Percentiles rank a stretch among this genome's conserved stretches.
These are phyloP conservation scores for Kodamaea neixiangensis DNA, from an alignment of 805 yeast species.

Conservation along the genomic window DNA sequence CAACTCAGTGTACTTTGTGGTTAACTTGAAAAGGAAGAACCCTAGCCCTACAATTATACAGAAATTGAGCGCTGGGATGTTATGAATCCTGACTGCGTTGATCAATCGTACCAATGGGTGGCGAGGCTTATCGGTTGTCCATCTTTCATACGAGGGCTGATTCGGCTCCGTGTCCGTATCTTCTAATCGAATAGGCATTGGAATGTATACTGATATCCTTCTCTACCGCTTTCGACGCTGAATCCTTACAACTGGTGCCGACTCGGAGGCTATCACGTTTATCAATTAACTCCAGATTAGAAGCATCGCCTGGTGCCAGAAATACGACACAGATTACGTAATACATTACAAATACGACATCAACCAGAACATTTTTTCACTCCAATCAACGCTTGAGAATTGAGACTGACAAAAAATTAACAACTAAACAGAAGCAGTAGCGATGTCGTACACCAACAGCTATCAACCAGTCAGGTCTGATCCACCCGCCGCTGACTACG, in stretches of 20 bases:
- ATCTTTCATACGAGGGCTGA: constrained; percentile 4
- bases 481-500: constrained; percentile 40
- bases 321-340: not conserved
- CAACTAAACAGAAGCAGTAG: constrained; percentile 1
- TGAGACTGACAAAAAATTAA: constrained; percentile 18
- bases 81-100: constrained; percentile 40
- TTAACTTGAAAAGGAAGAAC: constrained; percentile 49
- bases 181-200: constrained; percentile 26
- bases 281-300: not conserved
- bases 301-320: not conserved
- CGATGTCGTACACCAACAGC: constrained; percentile 41
- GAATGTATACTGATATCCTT: not conserved
- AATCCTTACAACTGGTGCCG: no score
- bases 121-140: not conserved
- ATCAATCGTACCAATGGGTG: constrained; percentile 17
- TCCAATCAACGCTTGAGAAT: constrained; percentile 42
- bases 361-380: no score
- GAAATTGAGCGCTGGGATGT: constrained; percentile 60
- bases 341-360: no score
- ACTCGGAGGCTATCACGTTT: not conserved
- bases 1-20: constrained; percentile 57
- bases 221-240: not conserved
- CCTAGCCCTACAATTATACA: constrained; percentile 51
- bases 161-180: constrained; percentile 16
- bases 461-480: constrained; percentile 44